These are phyloP conservation scores for Boletus pseudopeckii DNA, from an alignment of 768 basidiomycete genomes.

Conservation along the genomic window DNA sequence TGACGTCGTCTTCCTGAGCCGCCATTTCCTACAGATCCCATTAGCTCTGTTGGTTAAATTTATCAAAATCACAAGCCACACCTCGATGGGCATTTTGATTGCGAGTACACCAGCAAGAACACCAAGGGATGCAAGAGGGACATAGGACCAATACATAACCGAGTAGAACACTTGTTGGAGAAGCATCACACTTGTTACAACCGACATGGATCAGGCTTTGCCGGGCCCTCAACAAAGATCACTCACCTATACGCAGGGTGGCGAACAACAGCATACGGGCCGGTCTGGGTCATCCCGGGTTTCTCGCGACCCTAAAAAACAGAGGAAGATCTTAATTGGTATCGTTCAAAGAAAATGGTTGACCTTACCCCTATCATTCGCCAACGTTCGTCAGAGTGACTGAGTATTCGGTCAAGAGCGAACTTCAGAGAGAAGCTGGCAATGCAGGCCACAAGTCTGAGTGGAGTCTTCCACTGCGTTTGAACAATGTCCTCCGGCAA, in stretches of 20 bases:
- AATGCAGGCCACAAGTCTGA: conserved; percentile 29
- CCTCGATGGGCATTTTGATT: conserved; percentile 35
- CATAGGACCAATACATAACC: conserved; percentile 35
- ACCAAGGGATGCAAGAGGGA: conserved; percentile 28
- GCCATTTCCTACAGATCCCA: conserved; percentile 25
- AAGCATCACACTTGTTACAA: conserved; percentile 19
- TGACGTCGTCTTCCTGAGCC: conserved; percentile 23
- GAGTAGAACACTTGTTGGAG: conserved; percentile 24
- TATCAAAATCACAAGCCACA: conserved; percentile 4
- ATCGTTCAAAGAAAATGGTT: neutral
- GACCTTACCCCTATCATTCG: conserved; percentile 32
- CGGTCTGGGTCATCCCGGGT: conserved; percentile 25
- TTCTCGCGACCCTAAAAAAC: conserved; percentile 29
- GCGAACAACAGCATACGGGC: conserved; percentile 37
- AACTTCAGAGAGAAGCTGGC: conserved; percentile 20
- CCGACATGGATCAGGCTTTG: neutral
- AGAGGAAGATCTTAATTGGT: neutral
- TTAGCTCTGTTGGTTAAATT: neutral
- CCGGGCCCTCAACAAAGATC: neutral
- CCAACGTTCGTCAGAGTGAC: conserved; percentile 27
- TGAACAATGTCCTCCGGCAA: conserved; percentile 25
- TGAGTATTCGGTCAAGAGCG: conserved; percentile 8
- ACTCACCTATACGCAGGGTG: conserved; percentile 36
- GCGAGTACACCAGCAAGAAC: conserved; percentile 25
- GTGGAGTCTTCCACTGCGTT: conserved; percentile 20